These are phyloP conservation scores for Macadamia integrifolia DNA, from an alignment of 164 flowering plant species.

Conservation along the genomic window DNA sequence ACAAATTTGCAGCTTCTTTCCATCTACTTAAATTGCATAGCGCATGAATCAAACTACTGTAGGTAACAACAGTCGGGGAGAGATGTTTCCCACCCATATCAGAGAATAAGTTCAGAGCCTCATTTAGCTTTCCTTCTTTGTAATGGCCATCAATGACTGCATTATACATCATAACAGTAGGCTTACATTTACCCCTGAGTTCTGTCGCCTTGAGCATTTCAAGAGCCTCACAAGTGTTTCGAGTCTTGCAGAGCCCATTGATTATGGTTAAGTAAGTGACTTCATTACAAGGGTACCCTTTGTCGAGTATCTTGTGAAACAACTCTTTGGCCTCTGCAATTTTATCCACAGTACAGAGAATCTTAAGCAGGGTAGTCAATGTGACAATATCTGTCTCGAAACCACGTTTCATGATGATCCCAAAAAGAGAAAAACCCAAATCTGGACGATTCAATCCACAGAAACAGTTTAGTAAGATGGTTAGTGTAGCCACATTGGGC, in stretches of 20 bases:
- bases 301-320: neutral
- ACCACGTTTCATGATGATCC: no score
- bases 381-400: no score
- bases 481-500: no score
- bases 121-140: neutral
- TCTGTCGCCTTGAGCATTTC: neutral
- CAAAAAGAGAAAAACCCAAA: no score
- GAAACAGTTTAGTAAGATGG: no score
- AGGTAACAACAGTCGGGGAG: neutral
- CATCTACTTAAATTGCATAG: no score
- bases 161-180: slow-evolving; percentile 1
- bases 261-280: slow-evolving; percentile 3
- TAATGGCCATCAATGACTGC: slow-evolving; percentile 6
- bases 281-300: neutral
- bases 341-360: neutral
- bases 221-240: neutral
- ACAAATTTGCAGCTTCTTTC: no score
- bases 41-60: neutral
- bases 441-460: no score
- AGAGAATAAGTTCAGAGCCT: neutral
- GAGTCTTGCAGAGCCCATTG: slow-evolving; percentile 7
- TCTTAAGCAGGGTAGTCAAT: neutral
- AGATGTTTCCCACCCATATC: slow-evolving; percentile 5
- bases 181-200: neutral
- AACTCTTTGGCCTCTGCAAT: neutral